Evolutionary conservation across 1,139 yeast genomes (phyloP), one percentile per base, ranked within the genome.

Genomic region (Hyphopichia khmerensis): DNA sequence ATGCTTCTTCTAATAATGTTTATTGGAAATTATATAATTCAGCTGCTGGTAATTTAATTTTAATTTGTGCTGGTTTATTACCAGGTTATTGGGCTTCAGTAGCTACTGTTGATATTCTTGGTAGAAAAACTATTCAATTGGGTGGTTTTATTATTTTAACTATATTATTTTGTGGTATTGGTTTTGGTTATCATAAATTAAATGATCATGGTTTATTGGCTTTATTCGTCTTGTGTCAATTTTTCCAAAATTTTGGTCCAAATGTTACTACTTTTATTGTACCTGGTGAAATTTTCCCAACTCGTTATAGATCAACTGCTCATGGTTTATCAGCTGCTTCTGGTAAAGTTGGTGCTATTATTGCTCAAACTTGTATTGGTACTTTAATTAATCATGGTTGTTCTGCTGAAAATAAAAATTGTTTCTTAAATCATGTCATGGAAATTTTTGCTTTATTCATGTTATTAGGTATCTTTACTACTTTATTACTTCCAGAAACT

Each of bases 231-330:
- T 64, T 87, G 47, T 80, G 84, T 51, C 95, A 87, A 72, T 85
- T 88, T 64, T 88, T 88, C 83, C 82, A 84, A 67, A 87, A 88
- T 67, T 88, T 87, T 56, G 96, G 96, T 62, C 98, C 99, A 62
- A 93, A 93, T 78, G 80, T 91, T 47, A 95, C 98, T 40, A 93
- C 99, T 45, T 93, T 93, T 70, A 80, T 93, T 58, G 82, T 89
- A 57, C 98, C 99, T 40, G 99, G 98, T 67, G 99, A 93, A 75
- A 79, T 84, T 60, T 93, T 78, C 88, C 99, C 99, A 63, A 93
- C 99, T 40, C 81, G 95, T 71, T 89, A 90, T 74, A 88, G 99
- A 81, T 93, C 98, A 36, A 84, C 97, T 53, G 97, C 98, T 43
- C 99, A 93, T 64, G 99, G 99, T 77, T 72, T 93, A 50, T 88